phyloP scores from a whole-genome alignment of 306 rosid genomes.

The Dalbergia cochinchinensis region DNA sequence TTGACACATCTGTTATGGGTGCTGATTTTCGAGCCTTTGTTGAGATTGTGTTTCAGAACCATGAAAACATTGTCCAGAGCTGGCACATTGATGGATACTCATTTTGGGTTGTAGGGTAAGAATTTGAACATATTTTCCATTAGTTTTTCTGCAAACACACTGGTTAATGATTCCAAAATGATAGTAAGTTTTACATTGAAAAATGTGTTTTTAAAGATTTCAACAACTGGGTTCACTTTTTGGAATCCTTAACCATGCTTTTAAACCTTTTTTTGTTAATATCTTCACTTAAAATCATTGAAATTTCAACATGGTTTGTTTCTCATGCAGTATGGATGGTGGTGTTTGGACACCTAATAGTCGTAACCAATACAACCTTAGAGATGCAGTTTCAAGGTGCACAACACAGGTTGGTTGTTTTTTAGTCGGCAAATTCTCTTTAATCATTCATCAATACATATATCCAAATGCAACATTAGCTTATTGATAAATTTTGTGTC shows the following conservation, averaged over 20 bases:
- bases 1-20: slow-evolving; percentile 88
- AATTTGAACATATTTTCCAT: not conserved
- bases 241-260: too few relatives aligned
- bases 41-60: slow-evolving; percentile 85
- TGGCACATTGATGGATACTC: slow-evolving; percentile 91
- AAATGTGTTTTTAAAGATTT: too few relatives aligned
- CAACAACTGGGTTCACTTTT: too few relatives aligned
- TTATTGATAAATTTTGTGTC: not conserved
- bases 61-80: slow-evolving; percentile 74
- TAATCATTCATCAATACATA: not conserved
- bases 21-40: slow-evolving; percentile 82
- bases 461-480: not conserved
- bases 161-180: too few relatives aligned
- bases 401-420: slow-evolving; percentile 79
- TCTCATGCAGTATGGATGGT: slow-evolving; percentile 80
- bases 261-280: not conserved
- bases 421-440: not conserved
- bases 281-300: not conserved
- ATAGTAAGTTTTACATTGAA: too few relatives aligned
- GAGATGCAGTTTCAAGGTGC: slow-evolving; percentile 80
- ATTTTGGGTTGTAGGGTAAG: slow-evolving; percentile 98
- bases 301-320: slow-evolving; percentile 10
- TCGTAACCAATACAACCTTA: slow-evolving; percentile 77
- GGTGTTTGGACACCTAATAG: slow-evolving; percentile 81
- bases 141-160: not conserved